A percentile compares a stretch with the other conserved stretches of the same genome.
Evolutionary conservation across 192 early-diverging fungal genomes (phyloP).

Genomic region (Coemansia sp.): DNA sequence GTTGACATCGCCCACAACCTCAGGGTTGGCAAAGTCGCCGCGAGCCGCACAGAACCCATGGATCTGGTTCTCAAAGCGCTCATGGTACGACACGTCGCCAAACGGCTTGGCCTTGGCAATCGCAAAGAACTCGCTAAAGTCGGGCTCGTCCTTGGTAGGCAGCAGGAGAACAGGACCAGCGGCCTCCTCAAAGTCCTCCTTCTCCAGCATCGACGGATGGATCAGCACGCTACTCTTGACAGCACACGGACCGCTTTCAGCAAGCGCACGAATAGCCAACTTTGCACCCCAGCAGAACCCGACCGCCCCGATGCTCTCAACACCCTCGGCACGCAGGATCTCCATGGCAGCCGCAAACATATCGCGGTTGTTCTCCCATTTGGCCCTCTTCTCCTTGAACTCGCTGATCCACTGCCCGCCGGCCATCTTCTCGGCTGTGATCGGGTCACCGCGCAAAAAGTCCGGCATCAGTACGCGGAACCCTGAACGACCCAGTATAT

Average conservation of each 20-base stretch:
- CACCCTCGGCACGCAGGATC: slow-evolving; percentile 50
- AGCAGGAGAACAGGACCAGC: slow-evolving; percentile 62
- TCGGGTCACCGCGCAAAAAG: slow-evolving; percentile 56
- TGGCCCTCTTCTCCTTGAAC: slow-evolving; percentile 34
- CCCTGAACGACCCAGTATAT: slow-evolving; percentile 55
- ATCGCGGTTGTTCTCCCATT: slow-evolving; percentile 22
- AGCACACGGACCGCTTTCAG: slow-evolving; percentile 22
- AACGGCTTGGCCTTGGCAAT: slow-evolving; percentile 54
- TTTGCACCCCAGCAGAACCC: slow-evolving; percentile 77
- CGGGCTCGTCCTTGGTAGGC: slow-evolving; percentile 65
- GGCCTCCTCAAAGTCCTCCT: slow-evolving; percentile 53
- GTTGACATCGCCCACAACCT: slow-evolving; percentile 49
- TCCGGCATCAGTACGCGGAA: slow-evolving; percentile 68
- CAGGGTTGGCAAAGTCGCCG: slow-evolving; percentile 55
- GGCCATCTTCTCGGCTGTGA: slow-evolving; percentile 37
- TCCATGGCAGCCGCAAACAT: slow-evolving; percentile 6
- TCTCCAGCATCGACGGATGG: slow-evolving; percentile 62
- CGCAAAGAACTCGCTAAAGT: slow-evolving; percentile 29
- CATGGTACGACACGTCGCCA: slow-evolving; percentile 47
- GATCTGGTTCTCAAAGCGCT: slow-evolving; percentile 59
- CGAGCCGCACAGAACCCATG: slow-evolving; percentile 62
- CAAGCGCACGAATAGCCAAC: slow-evolving; percentile 54
- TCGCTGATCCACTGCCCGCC: slow-evolving; percentile 31
- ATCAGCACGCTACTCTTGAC: slow-evolving; percentile 57
- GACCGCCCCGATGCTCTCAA: slow-evolving; percentile 53